These are phyloP conservation scores for Solanum gracilifrons DNA, from an alignment of 257 asterid species.

Conservation along the genomic window DNA sequence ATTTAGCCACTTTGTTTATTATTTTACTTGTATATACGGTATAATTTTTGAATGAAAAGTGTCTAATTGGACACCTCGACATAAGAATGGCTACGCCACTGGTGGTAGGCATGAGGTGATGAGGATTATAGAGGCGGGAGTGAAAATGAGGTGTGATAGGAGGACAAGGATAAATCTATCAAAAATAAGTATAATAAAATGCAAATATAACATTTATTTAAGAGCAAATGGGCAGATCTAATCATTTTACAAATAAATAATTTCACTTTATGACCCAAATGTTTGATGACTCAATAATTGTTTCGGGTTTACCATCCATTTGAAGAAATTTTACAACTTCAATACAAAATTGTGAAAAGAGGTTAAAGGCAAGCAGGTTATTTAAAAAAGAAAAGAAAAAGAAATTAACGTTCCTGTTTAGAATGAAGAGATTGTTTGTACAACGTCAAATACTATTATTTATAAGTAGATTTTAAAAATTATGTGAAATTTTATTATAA, in stretches of 20 bases:
- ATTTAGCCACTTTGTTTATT: too few relatives aligned
- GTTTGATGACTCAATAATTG: not conserved
- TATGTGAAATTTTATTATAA: too few relatives aligned
- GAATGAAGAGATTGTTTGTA: not conserved
- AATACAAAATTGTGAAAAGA: not conserved
- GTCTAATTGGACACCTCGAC: too few relatives aligned
- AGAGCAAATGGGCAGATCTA: not conserved
- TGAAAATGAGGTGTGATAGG: not conserved
- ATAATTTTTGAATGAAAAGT: too few relatives aligned
- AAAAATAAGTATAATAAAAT: not conserved
- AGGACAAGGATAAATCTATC: not conserved
- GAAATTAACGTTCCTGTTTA: fast-evolving
- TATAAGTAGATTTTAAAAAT: not conserved
- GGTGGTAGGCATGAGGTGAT: too few relatives aligned
- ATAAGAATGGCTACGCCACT: too few relatives aligned
- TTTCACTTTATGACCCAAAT: not conserved
- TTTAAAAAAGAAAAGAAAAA: too few relatives aligned
- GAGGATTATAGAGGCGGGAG: not conserved
- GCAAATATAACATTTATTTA: not conserved
- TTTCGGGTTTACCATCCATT: not conserved
- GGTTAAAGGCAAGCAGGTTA: not conserved
- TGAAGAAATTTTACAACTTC: not conserved
- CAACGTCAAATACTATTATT: not conserved
- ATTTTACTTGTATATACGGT: too few relatives aligned
- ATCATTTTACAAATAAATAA: not conserved